Conservation (phyloP, 2,329 filamentous ascomycete species). For the Cladosporium sp. region DNA sequence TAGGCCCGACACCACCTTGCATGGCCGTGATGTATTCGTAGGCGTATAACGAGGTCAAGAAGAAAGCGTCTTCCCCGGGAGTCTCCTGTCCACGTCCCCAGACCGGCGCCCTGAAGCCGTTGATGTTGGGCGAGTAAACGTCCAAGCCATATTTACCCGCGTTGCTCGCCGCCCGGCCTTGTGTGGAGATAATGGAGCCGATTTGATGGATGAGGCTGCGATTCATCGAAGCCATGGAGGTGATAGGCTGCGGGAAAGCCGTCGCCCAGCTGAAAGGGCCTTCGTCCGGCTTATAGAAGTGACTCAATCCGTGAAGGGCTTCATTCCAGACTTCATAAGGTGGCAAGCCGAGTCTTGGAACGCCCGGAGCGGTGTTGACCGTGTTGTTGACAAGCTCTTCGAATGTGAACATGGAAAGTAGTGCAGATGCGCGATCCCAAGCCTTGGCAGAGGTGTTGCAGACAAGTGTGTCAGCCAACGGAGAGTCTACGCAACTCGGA, state of each 20-base stretch:
- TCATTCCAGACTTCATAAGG: slow-evolving; percentile 56
- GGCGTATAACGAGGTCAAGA: slow-evolving; percentile 21
- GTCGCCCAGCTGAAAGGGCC: slow-evolving; percentile 52
- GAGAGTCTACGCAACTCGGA: neutral
- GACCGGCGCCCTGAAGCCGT: slow-evolving; percentile 6
- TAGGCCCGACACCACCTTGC: slow-evolving; percentile 29
- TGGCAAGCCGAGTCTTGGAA: slow-evolving; percentile 50
- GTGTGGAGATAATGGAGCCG: slow-evolving; percentile 50
- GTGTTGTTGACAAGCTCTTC: slow-evolving; percentile 34
- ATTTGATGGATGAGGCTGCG: slow-evolving; percentile 54
- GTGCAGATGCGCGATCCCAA: slow-evolving; percentile 4
- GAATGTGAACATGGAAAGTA: slow-evolving; percentile 9
- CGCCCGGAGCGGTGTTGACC: slow-evolving; percentile 43
- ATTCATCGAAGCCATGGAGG: slow-evolving; percentile 57
- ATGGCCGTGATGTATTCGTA: slow-evolving; percentile 31
- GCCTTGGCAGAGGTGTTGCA: slow-evolving; percentile 7
- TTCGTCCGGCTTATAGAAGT: slow-evolving; percentile 21
- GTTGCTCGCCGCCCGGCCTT: slow-evolving; percentile 61
- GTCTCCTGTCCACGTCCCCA: slow-evolving; percentile 26
- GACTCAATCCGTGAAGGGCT: slow-evolving; percentile 48
- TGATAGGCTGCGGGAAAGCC: slow-evolving; percentile 59
- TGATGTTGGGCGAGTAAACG: slow-evolving; percentile 60
- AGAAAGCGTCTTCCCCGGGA: slow-evolving; percentile 36
- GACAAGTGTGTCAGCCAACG: slow-evolving; percentile 1
- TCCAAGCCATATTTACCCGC: slow-evolving; percentile 39